Conservation (phyloP, 2,329 filamentous ascomycete genomes). For the Acrocalymma vagum region DNA sequence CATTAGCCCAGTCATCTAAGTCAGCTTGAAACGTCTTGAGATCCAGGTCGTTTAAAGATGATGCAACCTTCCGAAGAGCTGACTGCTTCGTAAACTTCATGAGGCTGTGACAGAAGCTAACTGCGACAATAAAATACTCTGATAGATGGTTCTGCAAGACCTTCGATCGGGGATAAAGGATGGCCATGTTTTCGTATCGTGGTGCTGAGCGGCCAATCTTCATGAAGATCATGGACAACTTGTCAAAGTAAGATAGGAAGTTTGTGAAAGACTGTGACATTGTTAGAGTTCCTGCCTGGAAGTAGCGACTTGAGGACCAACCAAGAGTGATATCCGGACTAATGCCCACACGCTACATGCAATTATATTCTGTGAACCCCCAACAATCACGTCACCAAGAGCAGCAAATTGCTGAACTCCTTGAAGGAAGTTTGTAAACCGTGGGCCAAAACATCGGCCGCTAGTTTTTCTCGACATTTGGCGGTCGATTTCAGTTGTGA, state of each 20-base stretch:
- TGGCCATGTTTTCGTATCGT: conserved; percentile 47
- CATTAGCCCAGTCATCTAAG: conserved; percentile 42
- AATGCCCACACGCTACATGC: conserved; percentile 57
- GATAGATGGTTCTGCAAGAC: conserved; percentile 40
- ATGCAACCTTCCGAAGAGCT: conserved; percentile 35
- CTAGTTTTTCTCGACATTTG: conserved; percentile 17
- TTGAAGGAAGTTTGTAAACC: conserved; percentile 52
- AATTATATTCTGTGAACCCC: conserved; percentile 55
- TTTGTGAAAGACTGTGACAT: conserved; percentile 36
- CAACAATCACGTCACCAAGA: conserved; percentile 52
- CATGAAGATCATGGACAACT: conserved; percentile 52
- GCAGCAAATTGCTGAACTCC: conserved; percentile 55
- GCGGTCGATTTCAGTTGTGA: conserved; percentile 51
- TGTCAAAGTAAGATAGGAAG: conserved; percentile 47
- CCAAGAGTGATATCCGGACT: conserved; percentile 53
- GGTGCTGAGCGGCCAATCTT: conserved; percentile 48
- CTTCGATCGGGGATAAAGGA: conserved; percentile 49
- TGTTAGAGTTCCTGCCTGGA: no score
- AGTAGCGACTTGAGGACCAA: conserved; percentile 39
- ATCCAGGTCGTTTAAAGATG: conserved; percentile 38
- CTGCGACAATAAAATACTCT: conserved; percentile 52
- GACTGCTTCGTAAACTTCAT: conserved; percentile 45
- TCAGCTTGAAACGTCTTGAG: conserved; percentile 40
- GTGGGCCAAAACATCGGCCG: conserved; percentile 50
- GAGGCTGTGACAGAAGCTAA: conserved; percentile 48